Evolutionary conservation across 2,329 filamentous ascomycete genomes (phyloP), one percentile per base, ranked within the genome.

Genomic region (Karstenula rhodostoma): DNA sequence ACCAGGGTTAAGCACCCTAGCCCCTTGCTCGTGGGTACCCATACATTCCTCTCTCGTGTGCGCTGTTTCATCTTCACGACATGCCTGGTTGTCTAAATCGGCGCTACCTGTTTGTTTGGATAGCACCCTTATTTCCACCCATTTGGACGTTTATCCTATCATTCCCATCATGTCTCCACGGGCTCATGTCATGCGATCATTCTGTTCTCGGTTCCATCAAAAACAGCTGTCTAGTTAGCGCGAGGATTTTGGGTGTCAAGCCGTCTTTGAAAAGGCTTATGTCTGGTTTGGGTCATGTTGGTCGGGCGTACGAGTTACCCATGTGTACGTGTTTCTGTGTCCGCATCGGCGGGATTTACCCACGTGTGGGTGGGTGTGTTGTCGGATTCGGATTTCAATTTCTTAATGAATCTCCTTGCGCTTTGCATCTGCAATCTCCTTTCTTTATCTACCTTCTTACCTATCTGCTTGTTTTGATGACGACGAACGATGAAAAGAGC

Each of bases 1-100:
- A 88, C 78, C 85, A 87, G 76, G 83, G 83, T 68, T 88, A 85
- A 71, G 56, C 50, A 60, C 8, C 22, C 17, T 15, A 19, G 15
- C 33, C 40, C 33, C 33, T 40, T 17, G 64, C 58, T 47, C 63
- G 32, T 51, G 57, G 32, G 29, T 29, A 29, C 40, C 47, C 46
- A 52, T 61, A 54, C 56, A 63, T 64, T 71, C 65, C 61, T 64
- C 58, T 66, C 65, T 68, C 63, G 71, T 70, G 63, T 69, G 69
- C 67, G 65, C 70, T 69, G 69, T 69, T 69, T 67, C 52, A 69
- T 75, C 64, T 68, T 71, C 61, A 66, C 67, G 67, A 75, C 68
- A 72, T 72, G 71, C 67, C 68, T 73, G 71, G 66, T 72, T 73
- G 69, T 71, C 69, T 73, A 73, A 62, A 68, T 66, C 63, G 74